phyloP scores from a whole-genome alignment of 257 asterid species.

The Sherardia arvensis region DNA sequence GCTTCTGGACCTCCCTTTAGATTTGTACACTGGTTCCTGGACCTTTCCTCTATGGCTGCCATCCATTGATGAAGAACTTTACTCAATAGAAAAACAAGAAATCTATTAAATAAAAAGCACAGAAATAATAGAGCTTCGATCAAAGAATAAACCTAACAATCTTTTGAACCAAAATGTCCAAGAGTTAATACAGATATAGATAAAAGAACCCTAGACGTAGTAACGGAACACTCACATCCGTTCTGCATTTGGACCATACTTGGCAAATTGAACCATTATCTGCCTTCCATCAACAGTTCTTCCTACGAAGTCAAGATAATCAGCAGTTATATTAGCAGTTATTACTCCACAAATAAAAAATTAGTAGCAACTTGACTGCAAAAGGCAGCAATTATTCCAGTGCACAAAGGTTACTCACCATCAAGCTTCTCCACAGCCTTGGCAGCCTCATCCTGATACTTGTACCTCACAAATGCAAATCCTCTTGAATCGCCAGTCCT shows the following conservation, averaged over 20 bases:
- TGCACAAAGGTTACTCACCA: slow-evolving; percentile 38
- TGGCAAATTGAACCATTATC: slow-evolving; percentile 97
- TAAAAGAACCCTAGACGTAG: background rate
- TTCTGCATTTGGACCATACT: slow-evolving; percentile 96
- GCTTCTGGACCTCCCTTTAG: slow-evolving; percentile 74
- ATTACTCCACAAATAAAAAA: no score
- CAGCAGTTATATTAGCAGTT: no score
- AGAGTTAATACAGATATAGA: background rate
- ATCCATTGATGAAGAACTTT: slow-evolving; percentile 1
- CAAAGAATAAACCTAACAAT: background rate
- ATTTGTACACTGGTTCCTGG: slow-evolving; percentile 55
- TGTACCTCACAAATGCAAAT: slow-evolving; percentile 90
- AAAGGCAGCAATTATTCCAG: no score
- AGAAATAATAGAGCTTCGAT: background rate
- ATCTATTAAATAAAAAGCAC: background rate
- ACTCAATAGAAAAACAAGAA: background rate
- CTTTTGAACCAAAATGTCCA: background rate
- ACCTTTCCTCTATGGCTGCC: slow-evolving; percentile 74
- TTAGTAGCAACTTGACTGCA: no score
- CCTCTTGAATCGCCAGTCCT: slow-evolving; percentile 99
- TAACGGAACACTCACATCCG: slow-evolving; percentile 48
- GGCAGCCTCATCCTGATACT: slow-evolving; percentile 89
- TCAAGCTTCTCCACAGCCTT: slow-evolving; percentile 95
- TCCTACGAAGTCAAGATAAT: slow-evolving; percentile 30
- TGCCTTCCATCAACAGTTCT: slow-evolving; percentile 94